Percentiles rank a stretch among this genome's conserved stretches.
Evolutionary conservation across 495 filamentous ascomycete genomes (phyloP).

Genomic region (Thermothielavioides terrestris): DNA sequence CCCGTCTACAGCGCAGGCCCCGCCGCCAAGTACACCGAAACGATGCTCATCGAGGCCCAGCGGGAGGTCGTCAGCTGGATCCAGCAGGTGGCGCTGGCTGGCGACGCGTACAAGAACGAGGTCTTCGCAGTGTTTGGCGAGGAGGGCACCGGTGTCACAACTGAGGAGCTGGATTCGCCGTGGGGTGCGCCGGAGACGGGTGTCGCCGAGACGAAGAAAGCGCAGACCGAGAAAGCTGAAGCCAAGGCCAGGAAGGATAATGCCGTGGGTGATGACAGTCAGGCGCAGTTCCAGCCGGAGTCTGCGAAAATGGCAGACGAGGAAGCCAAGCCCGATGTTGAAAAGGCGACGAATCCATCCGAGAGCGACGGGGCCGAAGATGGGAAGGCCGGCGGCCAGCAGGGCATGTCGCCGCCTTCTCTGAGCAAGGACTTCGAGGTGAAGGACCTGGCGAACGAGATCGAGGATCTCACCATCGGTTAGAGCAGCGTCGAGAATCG

Average conservation of each 20-base stretch:
- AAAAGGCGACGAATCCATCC: background rate
- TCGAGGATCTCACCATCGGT: background rate
- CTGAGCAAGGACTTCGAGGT: background rate
- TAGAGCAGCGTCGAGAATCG: background rate
- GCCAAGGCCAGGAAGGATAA: background rate
- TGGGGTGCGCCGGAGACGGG: conserved; percentile 6
- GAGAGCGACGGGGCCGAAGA: background rate
- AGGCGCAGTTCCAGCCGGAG: background rate
- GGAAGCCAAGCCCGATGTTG: background rate
- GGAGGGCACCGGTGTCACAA: background rate
- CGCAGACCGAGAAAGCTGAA: background rate
- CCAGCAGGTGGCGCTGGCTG: conserved; percentile 32
- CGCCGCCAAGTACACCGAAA: conserved; percentile 28
- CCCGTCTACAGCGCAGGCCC: conserved; percentile 39
- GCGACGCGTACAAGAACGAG: conserved; percentile 27
- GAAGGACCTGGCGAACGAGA: background rate
- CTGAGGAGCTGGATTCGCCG: background rate
- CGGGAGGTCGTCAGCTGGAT: conserved; percentile 36
- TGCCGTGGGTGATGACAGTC: background rate
- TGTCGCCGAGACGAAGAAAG: background rate
- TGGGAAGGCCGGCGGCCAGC: no score
- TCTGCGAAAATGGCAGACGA: no score
- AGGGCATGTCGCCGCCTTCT: no score
- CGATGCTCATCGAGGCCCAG: conserved; percentile 28
- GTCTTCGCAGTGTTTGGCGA: conserved; percentile 15